Conservation (phyloP, 495 filamentous ascomycete species). For the Choiromyces venosus region DNA sequence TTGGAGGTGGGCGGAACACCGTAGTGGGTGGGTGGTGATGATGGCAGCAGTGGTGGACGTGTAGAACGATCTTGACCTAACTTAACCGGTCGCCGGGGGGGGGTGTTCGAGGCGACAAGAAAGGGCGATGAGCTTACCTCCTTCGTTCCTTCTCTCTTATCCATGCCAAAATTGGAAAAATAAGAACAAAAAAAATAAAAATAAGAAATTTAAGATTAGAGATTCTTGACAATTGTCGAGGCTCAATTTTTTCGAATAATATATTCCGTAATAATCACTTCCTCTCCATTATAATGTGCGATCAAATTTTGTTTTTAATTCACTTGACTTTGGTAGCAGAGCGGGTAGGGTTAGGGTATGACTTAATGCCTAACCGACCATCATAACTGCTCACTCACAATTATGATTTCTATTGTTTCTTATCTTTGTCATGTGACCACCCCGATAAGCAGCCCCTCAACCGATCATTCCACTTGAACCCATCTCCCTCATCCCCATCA, state of each 20-base stretch:
- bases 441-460: neutral
- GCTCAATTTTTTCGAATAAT: neutral
- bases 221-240: neutral
- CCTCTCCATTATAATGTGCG: neutral
- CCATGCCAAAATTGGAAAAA: neutral
- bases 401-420: neutral
- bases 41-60: neutral
- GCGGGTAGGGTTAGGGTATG: conserved; percentile 3
- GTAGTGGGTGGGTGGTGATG: neutral
- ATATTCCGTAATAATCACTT: neutral
- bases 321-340: neutral
- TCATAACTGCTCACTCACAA: neutral
- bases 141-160: neutral
- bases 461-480: neutral
- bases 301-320: conserved; percentile 1
- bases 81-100: neutral
- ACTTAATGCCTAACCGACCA: neutral
- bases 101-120: neutral
- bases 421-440: neutral
- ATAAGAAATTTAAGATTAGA: neutral
- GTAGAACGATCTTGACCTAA: neutral
- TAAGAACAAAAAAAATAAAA: neutral
- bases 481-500: conserved; percentile 45
- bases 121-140: neutral
- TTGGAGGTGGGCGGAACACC: neutral